Base-by-base conservation (phyloP, 306 rosid species). In the Lotus japonicus region DNA sequence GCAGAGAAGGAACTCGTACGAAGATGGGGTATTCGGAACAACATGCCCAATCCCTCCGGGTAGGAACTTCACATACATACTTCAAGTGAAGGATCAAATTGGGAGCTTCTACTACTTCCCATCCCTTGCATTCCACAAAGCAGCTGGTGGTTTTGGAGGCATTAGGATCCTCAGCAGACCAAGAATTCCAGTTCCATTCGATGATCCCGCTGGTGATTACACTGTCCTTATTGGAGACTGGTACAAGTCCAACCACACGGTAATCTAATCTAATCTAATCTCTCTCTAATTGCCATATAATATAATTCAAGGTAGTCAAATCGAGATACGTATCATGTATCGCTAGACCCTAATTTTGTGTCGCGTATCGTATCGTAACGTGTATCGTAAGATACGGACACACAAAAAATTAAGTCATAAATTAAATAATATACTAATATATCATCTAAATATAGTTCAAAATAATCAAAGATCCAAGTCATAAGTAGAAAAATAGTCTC, bases 111-210 rank as follows among this genome's bases (percentile, higher is more conserved):
- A 88, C 62, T 94, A 94, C 71, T 94, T 86, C 88, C 99, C 99
- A 9, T 88, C 99, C 10, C 97, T 94, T 44, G 86, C 85, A 14
- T 94, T 94, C 73, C 99, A 94, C 81, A 94, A 94, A 78, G 99
- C 99, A 0, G 99, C 97, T 1, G 99, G 99, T 74, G 99, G 87
- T 13, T 94, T 94, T 23, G 99, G 99, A 38, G 99, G 99, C 11
- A 85, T 94, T 33, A 87, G 99, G 59, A 94, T 94, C 33, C 85
- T 90, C 31, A 94, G 99, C 83, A 84, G 99, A 50, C 99, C 99
- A 3, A 77, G 87, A 61, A 94, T 90, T 66, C 99, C 99, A 0
- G 96, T 90, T 17, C 99, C 99, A 1, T 94, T 94, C 56, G 86
- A 89, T 3, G 99, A 90, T 62, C 99, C 99, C 0, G 86, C 88